Evolutionary conservation across 192 early-diverging fungal species (phyloP).

Genomic region (Spinellus fusiger): DNA sequence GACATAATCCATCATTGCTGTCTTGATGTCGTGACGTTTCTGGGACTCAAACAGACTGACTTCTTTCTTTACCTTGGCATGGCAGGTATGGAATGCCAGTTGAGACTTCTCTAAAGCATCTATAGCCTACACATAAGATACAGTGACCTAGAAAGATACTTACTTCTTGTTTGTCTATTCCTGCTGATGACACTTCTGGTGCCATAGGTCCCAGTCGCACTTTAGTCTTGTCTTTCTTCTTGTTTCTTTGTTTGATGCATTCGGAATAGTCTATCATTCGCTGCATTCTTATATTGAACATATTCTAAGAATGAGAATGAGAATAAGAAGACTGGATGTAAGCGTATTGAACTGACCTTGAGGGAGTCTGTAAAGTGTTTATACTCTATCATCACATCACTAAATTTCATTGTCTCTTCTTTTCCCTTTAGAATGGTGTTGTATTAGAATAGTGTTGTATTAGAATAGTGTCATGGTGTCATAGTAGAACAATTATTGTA

Average conservation of each 20-base stretch:
- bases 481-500: neutral
- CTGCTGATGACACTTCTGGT: constrained; percentile 16
- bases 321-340: neutral
- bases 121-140: constrained; percentile 24
- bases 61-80: constrained; percentile 37
- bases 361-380: constrained; percentile 41
- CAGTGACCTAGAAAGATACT: neutral
- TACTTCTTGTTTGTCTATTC: constrained; percentile 27
- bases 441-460: neutral
- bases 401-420: constrained; percentile 37
- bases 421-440: constrained; percentile 25
- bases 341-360: constrained; percentile 22
- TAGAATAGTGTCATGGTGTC: neutral
- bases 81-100: constrained; percentile 31
- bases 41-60: constrained; percentile 39
- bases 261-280: constrained; percentile 42
- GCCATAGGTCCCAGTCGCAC: constrained; percentile 19
- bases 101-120: constrained; percentile 14
- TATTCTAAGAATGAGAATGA: constrained; percentile 19
- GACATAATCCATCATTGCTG: constrained; percentile 32
- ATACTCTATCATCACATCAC: constrained; percentile 45
- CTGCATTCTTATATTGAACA: constrained; percentile 44
- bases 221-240: constrained; percentile 33
- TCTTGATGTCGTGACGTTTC: constrained; percentile 35
- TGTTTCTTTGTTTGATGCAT: constrained; percentile 34